Conservation (phyloP, 2,329 filamentous ascomycete species). For the Lojkania enalia region DNA sequence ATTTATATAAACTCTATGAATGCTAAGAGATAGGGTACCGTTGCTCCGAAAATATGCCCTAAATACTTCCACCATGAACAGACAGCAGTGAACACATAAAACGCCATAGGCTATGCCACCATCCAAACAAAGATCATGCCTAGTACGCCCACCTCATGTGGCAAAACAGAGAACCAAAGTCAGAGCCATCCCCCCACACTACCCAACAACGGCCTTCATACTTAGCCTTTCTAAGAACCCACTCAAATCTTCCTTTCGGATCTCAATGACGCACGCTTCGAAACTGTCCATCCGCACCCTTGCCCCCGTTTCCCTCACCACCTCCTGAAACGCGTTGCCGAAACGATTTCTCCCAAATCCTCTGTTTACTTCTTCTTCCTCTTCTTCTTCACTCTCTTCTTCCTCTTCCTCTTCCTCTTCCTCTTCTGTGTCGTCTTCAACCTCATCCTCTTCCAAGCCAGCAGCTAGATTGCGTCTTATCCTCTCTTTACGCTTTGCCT, state of each 20-base stretch:
- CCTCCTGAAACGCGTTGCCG: conserved; percentile 92
- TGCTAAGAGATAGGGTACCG: too few relatives aligned
- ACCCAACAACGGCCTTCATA: conserved; percentile 79
- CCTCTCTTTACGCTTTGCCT: conserved; percentile 59
- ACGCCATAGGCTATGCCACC: conserved; percentile 15
- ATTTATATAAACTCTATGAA: too few relatives aligned
- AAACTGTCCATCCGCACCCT: conserved; percentile 93
- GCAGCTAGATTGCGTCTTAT: conserved; percentile 48
- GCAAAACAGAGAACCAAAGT: background rate
- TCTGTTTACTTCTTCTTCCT: conserved; percentile 58
- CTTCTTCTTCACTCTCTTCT: conserved; percentile 63
- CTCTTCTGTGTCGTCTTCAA: conserved; percentile 60
- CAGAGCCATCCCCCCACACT: background rate
- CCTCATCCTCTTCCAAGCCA: conserved; percentile 60
- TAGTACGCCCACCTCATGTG: conserved; percentile 5
- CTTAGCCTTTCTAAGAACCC: conserved; percentile 91
- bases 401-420: conserved; percentile 45
- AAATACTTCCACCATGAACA: too few relatives aligned
- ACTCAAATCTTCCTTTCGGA: conserved; percentile 91
- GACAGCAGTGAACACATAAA: too few relatives aligned
- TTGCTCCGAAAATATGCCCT: too few relatives aligned
- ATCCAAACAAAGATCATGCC: conserved; percentile 10
- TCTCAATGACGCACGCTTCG: conserved; percentile 95
- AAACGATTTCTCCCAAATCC: conserved; percentile 85
- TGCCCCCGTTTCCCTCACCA: conserved; percentile 87